phyloP scores from a whole-genome alignment of 768 basidiomycete species.

The Boletus reticuloceps region DNA sequence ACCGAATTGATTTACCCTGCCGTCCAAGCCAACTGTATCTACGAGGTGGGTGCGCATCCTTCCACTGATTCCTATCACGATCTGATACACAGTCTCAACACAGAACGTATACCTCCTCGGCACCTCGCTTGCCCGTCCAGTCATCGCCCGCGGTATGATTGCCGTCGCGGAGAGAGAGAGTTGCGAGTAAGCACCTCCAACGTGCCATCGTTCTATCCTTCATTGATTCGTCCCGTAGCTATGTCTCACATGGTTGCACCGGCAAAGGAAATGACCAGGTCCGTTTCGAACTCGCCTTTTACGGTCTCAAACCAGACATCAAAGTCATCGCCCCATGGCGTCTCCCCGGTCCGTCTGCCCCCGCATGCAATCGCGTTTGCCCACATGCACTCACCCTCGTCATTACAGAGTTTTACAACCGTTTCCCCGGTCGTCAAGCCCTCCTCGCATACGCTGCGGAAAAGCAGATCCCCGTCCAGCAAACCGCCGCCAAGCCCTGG shows the following conservation, averaged over 20 bases:
- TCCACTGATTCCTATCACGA: not conserved
- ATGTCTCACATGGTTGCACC: constrained; percentile 97
- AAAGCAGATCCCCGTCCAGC: constrained; percentile 88
- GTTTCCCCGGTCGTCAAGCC: constrained; percentile 93
- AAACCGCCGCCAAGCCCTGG: constrained; percentile 97
- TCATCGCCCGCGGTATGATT: constrained; percentile 99
- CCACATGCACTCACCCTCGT: not conserved
- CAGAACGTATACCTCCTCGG: constrained; percentile 96
- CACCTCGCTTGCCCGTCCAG: constrained; percentile 95
- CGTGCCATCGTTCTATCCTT: not conserved
- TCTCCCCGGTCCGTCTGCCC: constrained; percentile 62
- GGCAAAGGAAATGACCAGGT: constrained; percentile 99
- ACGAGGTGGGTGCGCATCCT: constrained; percentile 73
- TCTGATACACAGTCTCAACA: not conserved
- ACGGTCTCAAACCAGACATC: constrained; percentile 97
- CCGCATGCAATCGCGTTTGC: too few relatives aligned
- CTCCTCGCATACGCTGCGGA: constrained; percentile 87
- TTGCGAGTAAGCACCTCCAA: constrained; percentile 75
- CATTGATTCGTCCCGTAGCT: constrained; percentile 45
- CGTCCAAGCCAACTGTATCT: constrained; percentile 97
- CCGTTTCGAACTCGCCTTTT: constrained; percentile 98
- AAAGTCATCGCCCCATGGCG: constrained; percentile 99
- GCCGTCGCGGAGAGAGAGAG: constrained; percentile 84
- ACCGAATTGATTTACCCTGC: constrained; percentile 97
- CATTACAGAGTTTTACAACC: constrained; percentile 87